These are phyloP conservation scores for Balansia obtecta DNA, from an alignment of 2,329 filamentous ascomycete genomes.

Conservation along the genomic window DNA sequence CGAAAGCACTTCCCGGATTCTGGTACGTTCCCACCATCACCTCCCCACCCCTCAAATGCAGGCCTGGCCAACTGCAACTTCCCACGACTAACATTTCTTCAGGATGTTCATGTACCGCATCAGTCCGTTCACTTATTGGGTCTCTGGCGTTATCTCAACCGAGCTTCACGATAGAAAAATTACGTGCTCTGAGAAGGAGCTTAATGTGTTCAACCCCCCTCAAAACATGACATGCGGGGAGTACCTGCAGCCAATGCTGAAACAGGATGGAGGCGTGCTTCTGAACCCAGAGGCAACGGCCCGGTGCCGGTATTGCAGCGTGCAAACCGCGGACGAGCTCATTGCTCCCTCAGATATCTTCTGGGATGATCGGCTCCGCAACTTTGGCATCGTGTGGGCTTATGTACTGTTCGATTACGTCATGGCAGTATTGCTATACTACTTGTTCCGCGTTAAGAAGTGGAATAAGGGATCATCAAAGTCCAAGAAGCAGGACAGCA, in stretches of 20 bases:
- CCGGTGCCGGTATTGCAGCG: constrained; percentile 55
- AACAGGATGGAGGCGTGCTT: constrained; percentile 42
- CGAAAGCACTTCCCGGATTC: constrained; percentile 50
- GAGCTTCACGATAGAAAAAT: constrained; percentile 45
- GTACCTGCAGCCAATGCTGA: constrained; percentile 49
- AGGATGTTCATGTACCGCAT: constrained; percentile 60
- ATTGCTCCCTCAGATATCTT: constrained; percentile 32
- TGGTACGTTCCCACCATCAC: constrained; percentile 31
- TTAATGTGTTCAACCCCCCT: constrained; percentile 52
- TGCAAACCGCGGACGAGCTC: constrained; percentile 49
- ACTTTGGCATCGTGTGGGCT: constrained; percentile 58
- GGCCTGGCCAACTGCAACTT: background rate
- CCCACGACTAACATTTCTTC: background rate
- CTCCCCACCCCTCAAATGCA: too few relatives aligned
- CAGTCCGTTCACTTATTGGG: constrained; percentile 56
- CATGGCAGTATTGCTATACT: constrained; percentile 49
- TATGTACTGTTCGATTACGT: constrained; percentile 53
- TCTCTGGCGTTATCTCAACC: constrained; percentile 54
- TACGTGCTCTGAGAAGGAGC: constrained; percentile 41
- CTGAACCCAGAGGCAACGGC: constrained; percentile 43
- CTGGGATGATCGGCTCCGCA: constrained; percentile 49
- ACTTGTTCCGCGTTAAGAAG: constrained; percentile 41
- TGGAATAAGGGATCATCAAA: constrained; percentile 12
- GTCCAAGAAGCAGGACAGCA: background rate
- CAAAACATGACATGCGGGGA: constrained; percentile 46